phyloP scores from a whole-genome alignment of 176 grass and related monocot genomes.

The Elymus sibiricus region DNA sequence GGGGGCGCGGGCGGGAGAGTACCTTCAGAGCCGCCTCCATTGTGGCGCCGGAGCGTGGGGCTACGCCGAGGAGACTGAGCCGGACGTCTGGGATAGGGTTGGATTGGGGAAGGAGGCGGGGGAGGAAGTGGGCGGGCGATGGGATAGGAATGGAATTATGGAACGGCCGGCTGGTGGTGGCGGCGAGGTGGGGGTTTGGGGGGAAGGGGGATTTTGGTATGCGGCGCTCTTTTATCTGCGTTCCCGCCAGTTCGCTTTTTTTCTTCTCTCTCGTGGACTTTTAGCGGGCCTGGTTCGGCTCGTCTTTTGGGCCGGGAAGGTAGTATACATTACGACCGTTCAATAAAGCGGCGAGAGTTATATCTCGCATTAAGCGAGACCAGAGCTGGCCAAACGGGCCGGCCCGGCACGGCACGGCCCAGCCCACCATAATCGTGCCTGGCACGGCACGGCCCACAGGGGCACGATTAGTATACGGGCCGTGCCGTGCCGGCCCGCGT shows the following conservation, averaged over 20 bases:
- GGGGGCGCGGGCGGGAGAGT: not conserved
- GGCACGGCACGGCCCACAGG: too few relatives aligned
- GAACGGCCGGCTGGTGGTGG: not conserved
- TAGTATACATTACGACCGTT: too few relatives aligned
- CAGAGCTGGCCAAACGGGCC: too few relatives aligned
- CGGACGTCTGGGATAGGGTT: not conserved
- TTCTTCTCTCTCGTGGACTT: not conserved
- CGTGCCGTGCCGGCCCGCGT: too few relatives aligned
- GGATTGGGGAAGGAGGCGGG: slow-evolving; percentile 5
- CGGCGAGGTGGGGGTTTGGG: not conserved
- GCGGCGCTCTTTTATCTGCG: not conserved
- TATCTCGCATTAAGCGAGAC: too few relatives aligned
- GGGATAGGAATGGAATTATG: not conserved
- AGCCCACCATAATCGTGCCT: too few relatives aligned
- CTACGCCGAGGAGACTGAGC: not conserved
- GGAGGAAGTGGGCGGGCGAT: not conserved
- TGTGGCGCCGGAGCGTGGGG: not conserved
- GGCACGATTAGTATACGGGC: too few relatives aligned
- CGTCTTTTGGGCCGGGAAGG: too few relatives aligned
- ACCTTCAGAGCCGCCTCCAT: slow-evolving; percentile 78
- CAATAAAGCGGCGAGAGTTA: too few relatives aligned
- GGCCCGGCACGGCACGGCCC: too few relatives aligned
- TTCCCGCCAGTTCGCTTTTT: slow-evolving; percentile 39
- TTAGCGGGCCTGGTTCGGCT: not conserved
- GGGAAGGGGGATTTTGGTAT: not conserved